phyloP scores from a whole-genome alignment of 2,329 filamentous ascomycete genomes.

The Diaporthe vaccinii region DNA sequence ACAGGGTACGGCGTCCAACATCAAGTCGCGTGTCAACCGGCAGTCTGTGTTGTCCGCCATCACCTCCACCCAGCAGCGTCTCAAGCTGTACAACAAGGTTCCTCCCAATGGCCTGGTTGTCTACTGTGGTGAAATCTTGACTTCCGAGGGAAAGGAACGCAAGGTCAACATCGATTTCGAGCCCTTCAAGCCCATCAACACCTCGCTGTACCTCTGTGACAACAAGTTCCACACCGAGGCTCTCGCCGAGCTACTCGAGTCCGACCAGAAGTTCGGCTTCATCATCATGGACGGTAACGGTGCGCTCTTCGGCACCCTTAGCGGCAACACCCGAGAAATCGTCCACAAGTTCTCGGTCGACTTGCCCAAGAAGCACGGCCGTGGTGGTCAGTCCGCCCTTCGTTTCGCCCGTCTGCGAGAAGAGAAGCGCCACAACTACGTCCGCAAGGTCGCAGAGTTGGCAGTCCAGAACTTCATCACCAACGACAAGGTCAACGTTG shows the following conservation, averaged over 20 bases:
- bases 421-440: constrained; percentile 99
- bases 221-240: constrained; percentile 99
- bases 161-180: constrained; percentile 99
- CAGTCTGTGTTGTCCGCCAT: constrained; percentile 98
- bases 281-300: constrained; percentile 99
- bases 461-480: constrained; percentile 99
- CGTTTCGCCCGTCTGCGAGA: constrained; percentile 99
- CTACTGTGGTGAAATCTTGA: constrained; percentile 99
- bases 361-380: constrained; percentile 99
- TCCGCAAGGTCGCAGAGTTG: constrained; percentile 97
- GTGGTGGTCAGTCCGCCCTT: constrained; percentile 99
- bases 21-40: constrained; percentile 99
- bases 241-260: constrained; percentile 95
- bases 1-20: constrained; percentile 97
- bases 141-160: constrained; percentile 96
- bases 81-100: constrained; percentile 99
- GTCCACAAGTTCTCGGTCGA: constrained; percentile 99
- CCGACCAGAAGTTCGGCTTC: constrained; percentile 99
- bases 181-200: constrained; percentile 99
- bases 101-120: constrained; percentile 97
- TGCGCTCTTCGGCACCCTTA: constrained; percentile 94
- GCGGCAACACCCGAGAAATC: constrained; percentile 96
- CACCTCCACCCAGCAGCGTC: constrained; percentile 97
- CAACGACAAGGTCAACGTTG: constrained; percentile 97
- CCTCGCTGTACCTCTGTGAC: constrained; percentile 98